These are phyloP conservation scores for Rhexocercosporidium sp. DNA, from an alignment of 2,329 filamentous ascomycete species.

Conservation along the genomic window DNA sequence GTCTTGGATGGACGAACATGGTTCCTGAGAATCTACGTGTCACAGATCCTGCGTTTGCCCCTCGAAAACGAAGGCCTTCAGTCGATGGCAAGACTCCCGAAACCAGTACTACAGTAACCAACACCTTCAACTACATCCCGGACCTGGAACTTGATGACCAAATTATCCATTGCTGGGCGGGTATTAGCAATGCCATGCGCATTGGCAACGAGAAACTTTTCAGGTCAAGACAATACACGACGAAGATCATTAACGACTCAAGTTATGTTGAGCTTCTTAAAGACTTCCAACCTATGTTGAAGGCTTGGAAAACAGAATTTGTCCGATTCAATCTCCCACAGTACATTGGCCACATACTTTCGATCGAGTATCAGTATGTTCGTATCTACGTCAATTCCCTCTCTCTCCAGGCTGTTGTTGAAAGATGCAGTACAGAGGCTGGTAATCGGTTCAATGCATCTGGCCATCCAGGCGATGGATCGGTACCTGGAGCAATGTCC, in stretches of 20 bases:
- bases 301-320: conserved; percentile 81
- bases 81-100: conserved; percentile 64
- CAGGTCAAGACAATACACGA: conserved; percentile 83
- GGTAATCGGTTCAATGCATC: conserved; percentile 45
- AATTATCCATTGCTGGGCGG: conserved; percentile 88
- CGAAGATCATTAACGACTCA: conserved; percentile 84
- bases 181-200: conserved; percentile 92
- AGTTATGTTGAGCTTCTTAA: conserved; percentile 82
- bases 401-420: conserved; percentile 91
- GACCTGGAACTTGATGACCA: conserved; percentile 71
- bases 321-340: conserved; percentile 74
- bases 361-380: conserved; percentile 95
- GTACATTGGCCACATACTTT: conserved; percentile 76
- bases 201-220: conserved; percentile 89
- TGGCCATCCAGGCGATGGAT: conserved; percentile 45
- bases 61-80: conserved; percentile 46
- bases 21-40: conserved; percentile 71
- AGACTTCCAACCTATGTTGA: conserved; percentile 79
- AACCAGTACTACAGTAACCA: conserved; percentile 61
- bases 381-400: conserved; percentile 94
- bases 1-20: conserved; percentile 93
- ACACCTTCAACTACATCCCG: conserved; percentile 68
- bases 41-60: conserved; percentile 60
- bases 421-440: conserved; percentile 83
- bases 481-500: conserved; percentile 53